A percentile compares a stretch with the other conserved stretches of the same genome.
Conservation (phyloP, 2,329 filamentous ascomycete genomes). For the Aotearoamyces nothofagi region DNA sequence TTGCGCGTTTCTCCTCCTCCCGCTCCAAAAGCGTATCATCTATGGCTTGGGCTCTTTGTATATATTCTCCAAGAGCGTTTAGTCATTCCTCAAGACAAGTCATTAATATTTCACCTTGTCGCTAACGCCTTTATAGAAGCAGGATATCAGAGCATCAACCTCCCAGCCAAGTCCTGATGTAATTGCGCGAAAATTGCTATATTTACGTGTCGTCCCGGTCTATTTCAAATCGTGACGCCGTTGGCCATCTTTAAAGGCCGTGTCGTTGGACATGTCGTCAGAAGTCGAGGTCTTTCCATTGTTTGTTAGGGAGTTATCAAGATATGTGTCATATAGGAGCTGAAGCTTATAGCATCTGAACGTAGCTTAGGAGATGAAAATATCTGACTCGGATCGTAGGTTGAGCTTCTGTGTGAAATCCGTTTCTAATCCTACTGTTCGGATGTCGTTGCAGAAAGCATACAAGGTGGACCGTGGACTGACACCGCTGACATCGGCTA, state of each 20-base stretch:
- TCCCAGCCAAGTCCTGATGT: slow-evolving; percentile 2
- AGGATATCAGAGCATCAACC: slow-evolving; percentile 3
- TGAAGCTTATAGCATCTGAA: too few species aligned
- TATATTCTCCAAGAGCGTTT: slow-evolving; percentile 4
- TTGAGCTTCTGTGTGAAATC: too few species aligned
- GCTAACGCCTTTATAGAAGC: slow-evolving; percentile 4
- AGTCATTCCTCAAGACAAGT: slow-evolving; percentile 3
- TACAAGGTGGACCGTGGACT: too few species aligned
- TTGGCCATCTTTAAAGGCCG: not conserved
- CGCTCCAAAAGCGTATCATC: slow-evolving; percentile 2
- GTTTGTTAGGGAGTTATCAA: not conserved
- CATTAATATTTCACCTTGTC: slow-evolving; percentile 6
- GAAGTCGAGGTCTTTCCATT: not conserved
- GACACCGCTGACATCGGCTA: too few species aligned
- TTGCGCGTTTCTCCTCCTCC: slow-evolving; percentile 4
- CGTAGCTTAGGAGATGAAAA: too few species aligned
- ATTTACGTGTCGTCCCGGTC: slow-evolving; percentile 4
- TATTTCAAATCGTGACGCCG: slow-evolving; percentile 2
- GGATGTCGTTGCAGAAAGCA: too few species aligned
- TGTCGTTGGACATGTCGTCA: slow-evolving; percentile 1
- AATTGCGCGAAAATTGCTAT: slow-evolving; percentile 2
- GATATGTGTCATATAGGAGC: too few species aligned
- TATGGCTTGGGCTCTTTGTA: slow-evolving; percentile 4
- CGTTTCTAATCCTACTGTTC: too few species aligned
- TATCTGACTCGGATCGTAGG: too few species aligned